Evolutionary conservation across 495 filamentous ascomycete species (phyloP), one percentile per base, ranked within the genome.

Genomic region (Friedmanniomyces endolithicus): DNA sequence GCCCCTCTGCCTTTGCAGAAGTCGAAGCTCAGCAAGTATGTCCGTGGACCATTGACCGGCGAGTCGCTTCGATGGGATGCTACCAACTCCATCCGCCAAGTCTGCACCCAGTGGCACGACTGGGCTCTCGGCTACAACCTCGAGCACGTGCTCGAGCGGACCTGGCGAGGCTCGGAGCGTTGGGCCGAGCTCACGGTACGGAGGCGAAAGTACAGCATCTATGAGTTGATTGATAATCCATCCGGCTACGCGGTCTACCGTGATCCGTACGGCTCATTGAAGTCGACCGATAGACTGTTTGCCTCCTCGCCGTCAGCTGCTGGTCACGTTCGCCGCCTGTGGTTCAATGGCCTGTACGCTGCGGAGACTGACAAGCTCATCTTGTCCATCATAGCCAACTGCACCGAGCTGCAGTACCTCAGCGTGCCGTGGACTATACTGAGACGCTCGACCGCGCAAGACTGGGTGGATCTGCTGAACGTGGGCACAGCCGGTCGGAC

Each of bases 261-360:
- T 24, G 72, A 79, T 61, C 77, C 77, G 9, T 78, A 71, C 64
- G 56, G 59, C 12, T 72, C 72, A 3, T 64, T 79, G 37, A 68
- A 68, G 52, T 63, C 67, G 25, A 78, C 76, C 3, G 65, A 69
- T n/a, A 54, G 63, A 11, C 67, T 78, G 0, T 71, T 79, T 52
- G 47, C 53, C 22, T 56, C 63, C 29, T 70, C 65, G 51, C 71
- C 76, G 0, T 48, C 63, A 8, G 62, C 77, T 6, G 75, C 75
- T 0, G 52, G 55, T 0, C 71, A 74, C 47, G 73, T 78, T 40
- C 75, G 72, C 23, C 68, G 73, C 14, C 61, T 79, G 49, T 79
- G 76, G 75, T 75, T 79, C 61, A 70, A 77, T 40, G 77, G 77
- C 14, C 76, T 77, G 53, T 72, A 78, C 58, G 67, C 65, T 14